These are phyloP conservation scores for Babjeviella inositovora DNA, from an alignment of 805 yeast genomes.

Conservation along the genomic window DNA sequence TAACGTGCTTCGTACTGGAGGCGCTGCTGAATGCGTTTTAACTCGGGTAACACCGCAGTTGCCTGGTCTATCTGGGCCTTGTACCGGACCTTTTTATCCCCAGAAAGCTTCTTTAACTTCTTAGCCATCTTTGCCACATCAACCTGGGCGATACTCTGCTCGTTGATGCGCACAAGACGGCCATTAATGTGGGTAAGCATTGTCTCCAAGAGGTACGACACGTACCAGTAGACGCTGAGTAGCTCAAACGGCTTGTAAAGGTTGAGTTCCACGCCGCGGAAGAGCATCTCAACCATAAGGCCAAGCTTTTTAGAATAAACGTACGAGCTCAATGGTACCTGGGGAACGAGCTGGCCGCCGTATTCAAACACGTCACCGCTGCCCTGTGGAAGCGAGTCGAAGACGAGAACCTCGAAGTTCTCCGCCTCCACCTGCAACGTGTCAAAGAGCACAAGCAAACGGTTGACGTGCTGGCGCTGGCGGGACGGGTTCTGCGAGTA, in stretches of 20 bases:
- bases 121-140: constrained; percentile 16
- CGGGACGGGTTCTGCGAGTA: constrained; percentile 65
- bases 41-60: constrained; percentile 6
- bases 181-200: constrained; percentile 25
- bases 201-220: constrained; percentile 25
- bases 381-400: too few species aligned
- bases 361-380: constrained; percentile 9
- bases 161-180: constrained; percentile 18
- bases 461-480: constrained; percentile 60
- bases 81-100: constrained; percentile 20
- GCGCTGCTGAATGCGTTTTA: constrained; percentile 7
- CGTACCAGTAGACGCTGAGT: constrained; percentile 54
- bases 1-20: constrained; percentile 6
- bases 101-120: constrained; percentile 27
- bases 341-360: constrained; percentile 11
- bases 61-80: constrained; percentile 2
- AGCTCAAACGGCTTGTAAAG: constrained; percentile 60
- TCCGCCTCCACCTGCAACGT: constrained; percentile 67
- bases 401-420: constrained; percentile 33
- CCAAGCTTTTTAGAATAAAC: constrained; percentile 48
- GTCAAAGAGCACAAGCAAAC: constrained; percentile 52
- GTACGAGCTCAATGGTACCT: constrained; percentile 59
- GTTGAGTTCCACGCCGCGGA: constrained; percentile 65
- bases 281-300: constrained; percentile 55
- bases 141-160: constrained; percentile 13